Evolutionary conservation across 2,329 filamentous ascomycete genomes (phyloP).

Genomic region (Scytalidium lignicola): DNA sequence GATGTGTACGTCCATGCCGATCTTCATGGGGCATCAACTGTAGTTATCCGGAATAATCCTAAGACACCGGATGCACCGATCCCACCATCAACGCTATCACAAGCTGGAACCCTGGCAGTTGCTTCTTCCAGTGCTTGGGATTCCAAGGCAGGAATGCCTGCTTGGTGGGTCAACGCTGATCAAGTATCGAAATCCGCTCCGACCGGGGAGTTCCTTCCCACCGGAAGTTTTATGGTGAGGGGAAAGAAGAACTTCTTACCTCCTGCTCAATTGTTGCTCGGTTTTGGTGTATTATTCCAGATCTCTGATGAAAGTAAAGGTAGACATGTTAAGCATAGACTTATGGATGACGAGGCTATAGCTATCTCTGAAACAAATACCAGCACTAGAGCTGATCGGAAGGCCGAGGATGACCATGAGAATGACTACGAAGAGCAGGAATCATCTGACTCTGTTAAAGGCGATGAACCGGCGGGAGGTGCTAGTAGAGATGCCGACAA

Average conservation of each 20-base stretch:
- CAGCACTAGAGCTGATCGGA: not conserved
- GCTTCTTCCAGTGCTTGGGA: constrained; percentile 91
- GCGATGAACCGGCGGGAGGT: constrained; percentile 14
- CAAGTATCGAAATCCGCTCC: constrained; percentile 84
- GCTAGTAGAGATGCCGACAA: constrained; percentile 24
- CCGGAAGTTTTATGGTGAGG: constrained; percentile 73
- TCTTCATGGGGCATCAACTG: constrained; percentile 73
- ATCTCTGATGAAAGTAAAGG: constrained; percentile 84
- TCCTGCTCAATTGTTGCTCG: constrained; percentile 80
- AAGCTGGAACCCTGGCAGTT: constrained; percentile 81
- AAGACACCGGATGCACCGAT: constrained; percentile 77
- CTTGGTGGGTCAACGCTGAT: constrained; percentile 89
- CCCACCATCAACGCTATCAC: constrained; percentile 82
- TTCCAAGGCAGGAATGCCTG: constrained; percentile 89
- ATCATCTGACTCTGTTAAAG: constrained; percentile 10
- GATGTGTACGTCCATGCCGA: constrained; percentile 93
- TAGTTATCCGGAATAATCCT: constrained; percentile 85
- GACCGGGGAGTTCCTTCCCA: constrained; percentile 72
- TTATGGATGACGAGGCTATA: constrained; percentile 33
- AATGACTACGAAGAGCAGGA: constrained; percentile 1
- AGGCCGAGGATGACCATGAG: not conserved
- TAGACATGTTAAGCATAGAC: constrained; percentile 70
- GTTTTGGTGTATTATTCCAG: constrained; percentile 81
- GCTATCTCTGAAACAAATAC: not conserved
- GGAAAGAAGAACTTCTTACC: constrained; percentile 90